Evolutionary conservation across 805 yeast genomes (phyloP).

Genomic region (Maudiozyma serrabonitensis): DNA sequence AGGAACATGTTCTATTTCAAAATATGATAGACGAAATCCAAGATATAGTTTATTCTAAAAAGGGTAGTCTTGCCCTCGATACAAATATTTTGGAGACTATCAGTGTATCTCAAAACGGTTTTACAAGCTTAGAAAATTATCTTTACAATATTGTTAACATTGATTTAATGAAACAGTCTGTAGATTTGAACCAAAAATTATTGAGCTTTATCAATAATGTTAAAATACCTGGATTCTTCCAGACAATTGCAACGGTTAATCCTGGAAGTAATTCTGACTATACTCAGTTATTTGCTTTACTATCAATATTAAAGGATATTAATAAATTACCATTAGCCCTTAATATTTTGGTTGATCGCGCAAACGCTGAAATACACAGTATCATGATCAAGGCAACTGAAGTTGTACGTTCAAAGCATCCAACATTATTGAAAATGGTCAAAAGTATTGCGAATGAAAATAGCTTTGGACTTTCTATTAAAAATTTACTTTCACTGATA

Average conservation of each 20-base stretch:
- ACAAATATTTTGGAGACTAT: conserved; percentile 19
- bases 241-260: neutral
- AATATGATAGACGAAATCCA: conserved; percentile 69
- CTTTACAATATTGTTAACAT: conserved; percentile 47
- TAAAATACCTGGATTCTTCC: conserved; percentile 1
- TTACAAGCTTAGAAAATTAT: conserved; percentile 42
- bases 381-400: conserved; percentile 54
- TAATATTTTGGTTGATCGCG: conserved; percentile 42
- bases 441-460: conserved; percentile 10
- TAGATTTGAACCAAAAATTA: conserved; percentile 29
- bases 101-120: conserved; percentile 19
- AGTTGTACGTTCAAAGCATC: conserved; percentile 51
- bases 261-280: conserved; percentile 17
- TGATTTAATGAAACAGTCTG: conserved; percentile 44
- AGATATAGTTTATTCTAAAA: conserved; percentile 54
- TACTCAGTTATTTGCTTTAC: conserved; percentile 35
- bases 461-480: conserved; percentile 31
- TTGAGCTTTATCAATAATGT: conserved; percentile 22
- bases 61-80: conserved; percentile 7
- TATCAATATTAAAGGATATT: conserved; percentile 49
- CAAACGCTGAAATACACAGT: conserved; percentile 53
- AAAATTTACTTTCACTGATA: conserved; percentile 44
- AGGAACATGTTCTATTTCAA: conserved; percentile 54
- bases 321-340: conserved; percentile 52
- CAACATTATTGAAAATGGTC: conserved; percentile 31